Evolutionary conservation across 2,329 filamentous ascomycete genomes (phyloP).

Genomic region (Tolypocladium sp.): DNA sequence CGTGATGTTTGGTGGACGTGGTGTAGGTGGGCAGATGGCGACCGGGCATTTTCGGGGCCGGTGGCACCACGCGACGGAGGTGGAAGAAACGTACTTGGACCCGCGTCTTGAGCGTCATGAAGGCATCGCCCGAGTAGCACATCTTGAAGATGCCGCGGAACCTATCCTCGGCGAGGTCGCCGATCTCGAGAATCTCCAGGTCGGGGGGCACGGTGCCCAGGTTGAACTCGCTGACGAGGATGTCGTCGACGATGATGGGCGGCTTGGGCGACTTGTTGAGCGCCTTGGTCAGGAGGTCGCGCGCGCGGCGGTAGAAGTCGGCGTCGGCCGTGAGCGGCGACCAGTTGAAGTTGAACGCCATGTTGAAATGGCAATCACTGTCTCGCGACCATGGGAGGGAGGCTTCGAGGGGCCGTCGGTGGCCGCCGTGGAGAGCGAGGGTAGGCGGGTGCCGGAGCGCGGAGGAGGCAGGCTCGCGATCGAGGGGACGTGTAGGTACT

Average conservation of each 20-base stretch:
- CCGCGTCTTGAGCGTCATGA: slow-evolving; percentile 86
- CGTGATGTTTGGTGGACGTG: not conserved
- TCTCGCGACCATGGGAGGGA: slow-evolving; percentile 23
- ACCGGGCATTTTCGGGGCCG: slow-evolving; percentile 10
- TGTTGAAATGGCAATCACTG: slow-evolving; percentile 44
- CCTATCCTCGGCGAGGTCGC: slow-evolving; percentile 90
- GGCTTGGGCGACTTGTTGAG: slow-evolving; percentile 97
- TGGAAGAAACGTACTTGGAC: slow-evolving; percentile 61
- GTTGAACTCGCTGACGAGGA: slow-evolving; percentile 96
- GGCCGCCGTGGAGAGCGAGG: not conserved
- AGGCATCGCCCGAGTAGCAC: slow-evolving; percentile 94
- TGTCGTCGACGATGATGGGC: slow-evolving; percentile 98
- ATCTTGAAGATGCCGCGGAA: slow-evolving; percentile 99
- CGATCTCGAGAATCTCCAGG: slow-evolving; percentile 94
- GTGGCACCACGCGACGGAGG: slow-evolving; percentile 4
- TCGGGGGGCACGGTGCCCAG: slow-evolving; percentile 90
- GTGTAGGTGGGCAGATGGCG: not conserved
- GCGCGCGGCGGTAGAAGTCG: slow-evolving; percentile 78
- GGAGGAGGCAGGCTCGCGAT: not conserved
- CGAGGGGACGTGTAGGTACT: not conserved
- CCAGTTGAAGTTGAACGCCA: slow-evolving; percentile 99
- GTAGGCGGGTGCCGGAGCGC: not conserved
- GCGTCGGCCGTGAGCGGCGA: slow-evolving; percentile 95
- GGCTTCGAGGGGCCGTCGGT: slow-evolving; percentile 9
- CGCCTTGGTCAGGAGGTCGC: slow-evolving; percentile 87